phyloP scores from a whole-genome alignment of 1,284 basidiomycete species.

The Flammula alnicola region DNA sequence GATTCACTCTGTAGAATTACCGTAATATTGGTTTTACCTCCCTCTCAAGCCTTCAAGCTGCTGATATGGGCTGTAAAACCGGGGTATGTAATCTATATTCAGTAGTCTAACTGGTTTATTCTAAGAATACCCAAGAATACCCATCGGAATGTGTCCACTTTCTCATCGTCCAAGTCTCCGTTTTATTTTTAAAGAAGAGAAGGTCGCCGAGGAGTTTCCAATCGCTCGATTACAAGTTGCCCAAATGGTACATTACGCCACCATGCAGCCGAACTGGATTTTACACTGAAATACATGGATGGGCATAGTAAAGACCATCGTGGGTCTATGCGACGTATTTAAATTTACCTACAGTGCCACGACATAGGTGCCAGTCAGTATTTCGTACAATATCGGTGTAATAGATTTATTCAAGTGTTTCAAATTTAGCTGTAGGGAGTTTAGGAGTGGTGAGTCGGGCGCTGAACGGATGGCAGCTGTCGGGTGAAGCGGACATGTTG shows the following conservation, averaged over 20 bases:
- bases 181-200: conserved; percentile 1
- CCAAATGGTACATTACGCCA: too few species aligned
- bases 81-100: conserved; percentile 7
- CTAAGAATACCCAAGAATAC: conserved; percentile 1
- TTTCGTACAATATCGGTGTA: conserved; percentile 2
- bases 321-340: background rate
- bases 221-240: background rate
- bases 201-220: conserved; percentile 1
- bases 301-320: conserved; percentile 6
- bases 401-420: conserved; percentile 6
- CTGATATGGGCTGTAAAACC: conserved; percentile 1
- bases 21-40: conserved; percentile 20
- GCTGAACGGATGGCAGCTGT: background rate
- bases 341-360: conserved; percentile 6
- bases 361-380: background rate
- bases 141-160: conserved; percentile 8
- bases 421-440: conserved; percentile 13
- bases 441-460: background rate
- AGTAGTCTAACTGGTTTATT: background rate
- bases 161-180: background rate
- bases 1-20: conserved; percentile 19
- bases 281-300: background rate
- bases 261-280: too few species aligned
- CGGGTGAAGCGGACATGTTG: background rate
- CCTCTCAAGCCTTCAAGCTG: background rate